These are phyloP conservation scores for Lophiotrema nucula DNA, from an alignment of 495 filamentous ascomycete genomes.

Conservation along the genomic window DNA sequence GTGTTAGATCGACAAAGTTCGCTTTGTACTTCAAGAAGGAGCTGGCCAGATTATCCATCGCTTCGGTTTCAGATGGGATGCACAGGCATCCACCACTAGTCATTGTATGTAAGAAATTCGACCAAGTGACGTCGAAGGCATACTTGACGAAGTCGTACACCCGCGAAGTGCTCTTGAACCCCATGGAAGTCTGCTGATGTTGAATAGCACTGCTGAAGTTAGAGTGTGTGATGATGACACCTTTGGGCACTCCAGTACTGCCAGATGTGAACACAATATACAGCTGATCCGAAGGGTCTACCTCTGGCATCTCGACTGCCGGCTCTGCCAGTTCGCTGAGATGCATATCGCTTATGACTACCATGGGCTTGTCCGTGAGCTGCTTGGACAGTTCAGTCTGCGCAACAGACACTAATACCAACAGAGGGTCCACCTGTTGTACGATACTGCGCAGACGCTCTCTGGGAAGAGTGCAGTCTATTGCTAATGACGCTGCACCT, in stretches of 20 bases:
- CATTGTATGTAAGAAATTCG: neutral
- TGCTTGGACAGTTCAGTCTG: neutral
- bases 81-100: neutral
- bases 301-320: neutral
- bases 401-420: neutral
- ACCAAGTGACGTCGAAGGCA: neutral
- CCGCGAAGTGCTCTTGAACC: neutral
- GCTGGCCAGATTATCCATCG: neutral
- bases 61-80: neutral
- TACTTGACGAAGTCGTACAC: neutral
- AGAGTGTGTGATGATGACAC: neutral
- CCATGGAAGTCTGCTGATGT: conserved; percentile 36
- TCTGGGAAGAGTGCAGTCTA: neutral
- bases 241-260: conserved; percentile 22
- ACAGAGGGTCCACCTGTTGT: neutral
- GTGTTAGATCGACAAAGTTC: neutral
- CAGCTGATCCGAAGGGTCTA: neutral
- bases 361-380: neutral
- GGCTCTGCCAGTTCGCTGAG: neutral
- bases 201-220: conserved; percentile 7
- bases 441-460: neutral
- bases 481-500: conserved; percentile 1
- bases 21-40: neutral
- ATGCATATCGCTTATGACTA: neutral
- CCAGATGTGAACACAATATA: conserved; percentile 20